Base-by-base conservation (phyloP, 1,284 basidiomycete genomes). In the Sanguinoderma infundibulare region DNA sequence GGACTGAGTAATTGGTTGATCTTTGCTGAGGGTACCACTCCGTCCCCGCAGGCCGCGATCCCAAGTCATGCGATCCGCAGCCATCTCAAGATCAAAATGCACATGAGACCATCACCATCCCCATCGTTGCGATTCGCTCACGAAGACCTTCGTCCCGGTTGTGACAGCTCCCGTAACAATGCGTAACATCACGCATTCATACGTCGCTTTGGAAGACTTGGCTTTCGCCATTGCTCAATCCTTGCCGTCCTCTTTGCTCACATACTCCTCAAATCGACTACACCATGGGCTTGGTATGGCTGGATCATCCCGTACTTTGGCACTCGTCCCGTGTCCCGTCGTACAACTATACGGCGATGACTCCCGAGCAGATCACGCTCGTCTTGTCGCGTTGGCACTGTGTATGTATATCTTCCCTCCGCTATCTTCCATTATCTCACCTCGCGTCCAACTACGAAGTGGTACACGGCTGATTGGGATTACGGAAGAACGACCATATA, bases 401-500 rank as follows among this genome's bases (percentile, higher is more conserved):
- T 38, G 69, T 72, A 49, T 24, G 68, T 67, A 6, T n/a, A 17
- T 39, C 38, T 14, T 7, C n/a, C n/a, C n/a, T n/a, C n/a, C n/a
- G n/a, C n/a, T n/a, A n/a, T n/a, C n/a, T n/a, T n/a, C n/a, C n/a
- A n/a, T n/a, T n/a, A n/a, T n/a, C n/a, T n/a, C n/a, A n/a, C n/a
- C n/a, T n/a, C n/a, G n/a, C n/a, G n/a, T n/a, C n/a, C 17, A 14
- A 3, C 10, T 38, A 24, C n/a, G 49, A 38, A 73, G 72, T 72
- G 68, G 68, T 75, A 73, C 56, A 58, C 57, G 3, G 73, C 74
- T 5, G 75, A 77, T 59, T 73, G 69, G 72, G 74, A 75, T 55
- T 77, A 75, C 46, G 75, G 61, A 0, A 66, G 66, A 26, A 67
- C 74, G 17, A 74, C 73, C 3, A 61, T 75, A 36, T 70, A 69